Evolutionary conservation across 306 rosid species (phyloP).

Genomic region (Erythrophleum fordii): DNA sequence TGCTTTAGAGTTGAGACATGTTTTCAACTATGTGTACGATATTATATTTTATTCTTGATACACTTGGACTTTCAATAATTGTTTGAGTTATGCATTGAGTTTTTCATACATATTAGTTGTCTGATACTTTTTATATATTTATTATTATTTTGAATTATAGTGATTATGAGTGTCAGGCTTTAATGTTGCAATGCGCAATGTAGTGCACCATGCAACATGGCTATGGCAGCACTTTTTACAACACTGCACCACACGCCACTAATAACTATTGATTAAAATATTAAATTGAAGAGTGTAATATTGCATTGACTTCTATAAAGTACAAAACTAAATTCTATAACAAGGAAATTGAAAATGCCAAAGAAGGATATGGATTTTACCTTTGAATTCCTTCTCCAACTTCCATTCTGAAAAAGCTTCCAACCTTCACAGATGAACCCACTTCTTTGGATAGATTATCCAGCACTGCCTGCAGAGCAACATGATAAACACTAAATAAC

Average conservation of each 20-base stretch:
- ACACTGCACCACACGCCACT: background rate
- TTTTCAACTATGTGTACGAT: too few relatives aligned
- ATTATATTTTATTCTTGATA: too few relatives aligned
- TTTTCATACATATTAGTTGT: too few relatives aligned
- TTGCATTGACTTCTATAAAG: background rate
- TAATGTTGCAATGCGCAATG: too few relatives aligned
- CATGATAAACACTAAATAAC: constrained; percentile 33
- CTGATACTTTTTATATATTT: too few relatives aligned
- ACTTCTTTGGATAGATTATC: constrained; percentile 81
- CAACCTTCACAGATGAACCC: constrained; percentile 82
- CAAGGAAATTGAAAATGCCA: constrained; percentile 5
- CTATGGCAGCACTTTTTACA: background rate
- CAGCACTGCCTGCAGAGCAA: constrained; percentile 59
- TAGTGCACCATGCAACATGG: background rate
- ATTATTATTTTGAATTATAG: too few relatives aligned
- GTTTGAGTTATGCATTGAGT: too few relatives aligned
- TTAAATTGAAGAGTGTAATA: constrained; percentile 12
- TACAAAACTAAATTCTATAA: background rate
- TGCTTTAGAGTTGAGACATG: background rate
- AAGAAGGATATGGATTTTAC: constrained; percentile 45
- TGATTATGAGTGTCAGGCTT: too few relatives aligned
- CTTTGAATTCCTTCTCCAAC: constrained; percentile 93
- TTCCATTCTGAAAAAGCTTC: constrained; percentile 85
- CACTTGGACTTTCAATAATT: too few relatives aligned
- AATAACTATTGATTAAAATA: background rate